Base-by-base conservation (phyloP, 2,329 filamentous ascomycete genomes). In the Apiospora arundinis region DNA sequence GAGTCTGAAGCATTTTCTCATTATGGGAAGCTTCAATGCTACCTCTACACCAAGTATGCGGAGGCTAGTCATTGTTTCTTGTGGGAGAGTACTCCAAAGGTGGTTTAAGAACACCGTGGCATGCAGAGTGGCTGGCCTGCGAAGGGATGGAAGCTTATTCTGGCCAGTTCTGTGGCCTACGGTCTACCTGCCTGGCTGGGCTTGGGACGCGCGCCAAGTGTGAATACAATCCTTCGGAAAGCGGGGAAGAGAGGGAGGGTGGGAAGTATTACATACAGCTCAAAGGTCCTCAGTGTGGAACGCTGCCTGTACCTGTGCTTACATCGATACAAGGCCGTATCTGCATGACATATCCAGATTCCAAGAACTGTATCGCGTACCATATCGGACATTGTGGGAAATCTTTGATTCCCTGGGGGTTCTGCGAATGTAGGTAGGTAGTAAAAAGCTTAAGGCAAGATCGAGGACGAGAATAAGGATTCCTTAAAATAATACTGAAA, bases 11-110 rank as follows among this genome's bases (percentile, higher is more conserved):
- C 78, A 78, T 42, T 63, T 40, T 63, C 45, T 68, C 71, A 44
- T 48, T 52, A 75, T 81, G 79, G 79, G 79, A 81, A 81, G 78
- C 78, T 74, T 73, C 73, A 74, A 81, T 80, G 79, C 76, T 80
- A 79, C 79, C 79, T 74, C 74, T 80, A 79, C 78, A 80, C 77
- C 75, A 79, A 72, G 70, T 74, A 71, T 75, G 77, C 77, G 69
- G 49, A 67, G 56, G 56, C 56, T 68, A 49, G 23, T 52, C 25
- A 21, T 45, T 44, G 42, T 52, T 45, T 44, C 28, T 52, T 44
- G 28, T 32, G 25, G 2, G 23, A 5, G 25, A 44, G 16, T 32
- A 4, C 16, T 52, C 32, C 23, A 44, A 69, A 60, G 44, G 25
- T 2, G 37, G 44, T 37, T 63, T 63, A 44, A 44, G 45, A 56